Evolutionary conservation across 169 alveolate species (phyloP), one percentile per base, ranked within the genome.

Genomic region (Babesia divergens): DNA sequence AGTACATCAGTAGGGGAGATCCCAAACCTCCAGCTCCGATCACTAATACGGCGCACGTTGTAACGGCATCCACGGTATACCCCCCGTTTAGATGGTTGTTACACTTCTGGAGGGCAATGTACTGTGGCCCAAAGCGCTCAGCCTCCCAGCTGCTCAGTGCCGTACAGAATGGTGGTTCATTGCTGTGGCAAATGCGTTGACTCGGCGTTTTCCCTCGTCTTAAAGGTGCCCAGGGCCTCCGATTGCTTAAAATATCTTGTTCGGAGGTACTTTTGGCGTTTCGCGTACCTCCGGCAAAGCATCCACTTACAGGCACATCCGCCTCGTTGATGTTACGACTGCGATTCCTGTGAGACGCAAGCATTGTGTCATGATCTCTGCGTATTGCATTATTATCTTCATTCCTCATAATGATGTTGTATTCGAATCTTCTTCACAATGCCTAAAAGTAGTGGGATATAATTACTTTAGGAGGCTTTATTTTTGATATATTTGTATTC

Each of bases 11-110:
- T 31, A 95, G 91, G 13, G 99, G 99, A 20, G 98, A 93, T 16
- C 99, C 99, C 14, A 97, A 83, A 16, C 99, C 99, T 52, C 99
- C 99, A 28, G 98, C 98, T 28, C 99, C 99, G 3, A 97, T 88
- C 1, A 97, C 90, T 43, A 96, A 81, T 29, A 96, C 98, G 64
- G 94, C 93, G 26, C 98, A 80, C 35, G 89, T 37, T 40, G 74
- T 47, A 26, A 72, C 74, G 18, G 80, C 65, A 9, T 81, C 64
- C 6, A 54, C 60, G 9, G 37, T 28, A 28, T 24, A 28, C 28
- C 44, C 82, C 11, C 59, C 58, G n/a, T 46, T 3, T 9, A 40
- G 22, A 20, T 1, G 40, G 4, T 35, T 46, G 28, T 18, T 22
- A 31, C 79, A 56, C 38, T 69, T 46, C 38, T 77, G 76, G 34